Conservation (phyloP, 441 rosid species). For the Brassica hybrid region DNA sequence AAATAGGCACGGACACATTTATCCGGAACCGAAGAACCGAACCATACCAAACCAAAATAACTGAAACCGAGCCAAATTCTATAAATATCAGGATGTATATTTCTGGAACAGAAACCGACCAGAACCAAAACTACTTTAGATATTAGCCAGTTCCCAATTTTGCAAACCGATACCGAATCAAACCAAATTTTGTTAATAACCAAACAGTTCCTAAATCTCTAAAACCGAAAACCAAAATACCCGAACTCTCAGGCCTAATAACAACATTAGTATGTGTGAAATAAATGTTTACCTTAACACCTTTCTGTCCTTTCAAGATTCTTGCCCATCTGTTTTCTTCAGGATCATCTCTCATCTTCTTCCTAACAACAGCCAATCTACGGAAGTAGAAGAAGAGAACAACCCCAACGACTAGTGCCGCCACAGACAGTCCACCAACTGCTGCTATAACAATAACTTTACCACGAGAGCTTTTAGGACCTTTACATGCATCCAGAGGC, state of each 20-base stretch:
- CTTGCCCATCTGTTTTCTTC: constrained; percentile 92
- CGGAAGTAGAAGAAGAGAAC: constrained; percentile 66
- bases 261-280: neutral
- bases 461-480: constrained; percentile 36
- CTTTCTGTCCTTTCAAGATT: constrained; percentile 71
- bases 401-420: constrained; percentile 67
- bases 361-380: constrained; percentile 53
- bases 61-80: neutral
- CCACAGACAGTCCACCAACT: constrained; percentile 63
- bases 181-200: neutral
- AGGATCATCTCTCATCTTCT: constrained; percentile 79
- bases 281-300: constrained; percentile 55
- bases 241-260: neutral
- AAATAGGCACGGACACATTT: neutral
- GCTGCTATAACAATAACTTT: constrained; percentile 79
- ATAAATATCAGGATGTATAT: neutral
- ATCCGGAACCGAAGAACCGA: neutral
- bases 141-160: neutral
- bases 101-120: neutral
- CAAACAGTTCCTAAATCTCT: neutral
- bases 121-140: no score
- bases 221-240: neutral
- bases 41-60: no score
- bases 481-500: constrained; percentile 55
- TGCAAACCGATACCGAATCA: neutral